Conservation (phyloP, 345 rosid species). For the Noccaea caerulescens region DNA sequence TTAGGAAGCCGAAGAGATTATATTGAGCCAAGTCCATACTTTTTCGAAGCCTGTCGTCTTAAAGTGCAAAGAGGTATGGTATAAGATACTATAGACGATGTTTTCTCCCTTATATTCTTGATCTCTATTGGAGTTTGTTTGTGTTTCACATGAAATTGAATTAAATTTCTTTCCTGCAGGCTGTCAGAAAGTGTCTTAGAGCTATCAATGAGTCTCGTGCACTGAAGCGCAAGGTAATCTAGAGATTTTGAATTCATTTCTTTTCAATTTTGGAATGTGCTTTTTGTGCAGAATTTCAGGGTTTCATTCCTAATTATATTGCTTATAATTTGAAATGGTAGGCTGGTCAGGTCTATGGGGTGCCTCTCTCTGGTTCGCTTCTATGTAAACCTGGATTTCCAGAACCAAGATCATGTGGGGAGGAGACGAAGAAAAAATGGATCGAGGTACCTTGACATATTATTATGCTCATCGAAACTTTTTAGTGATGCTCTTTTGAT, state of each 20-base stretch:
- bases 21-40: slow-evolving; percentile 58
- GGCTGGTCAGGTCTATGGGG: slow-evolving; percentile 99
- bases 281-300: slow-evolving; percentile 27
- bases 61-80: slow-evolving; percentile 89
- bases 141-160: slow-evolving; percentile 17
- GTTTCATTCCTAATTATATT: slow-evolving; percentile 22
- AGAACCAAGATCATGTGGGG: slow-evolving; percentile 75
- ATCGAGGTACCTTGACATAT: slow-evolving; percentile 71
- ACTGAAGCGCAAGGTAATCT: slow-evolving; percentile 88
- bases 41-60: slow-evolving; percentile 66
- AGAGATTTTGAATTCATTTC: slow-evolving; percentile 32
- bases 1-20: slow-evolving; percentile 86
- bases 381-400: slow-evolving; percentile 87
- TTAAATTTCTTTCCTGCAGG: slow-evolving; percentile 50
- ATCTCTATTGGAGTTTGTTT: slow-evolving; percentile 22
- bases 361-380: slow-evolving; percentile 83
- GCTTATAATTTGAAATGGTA: slow-evolving; percentile 44
- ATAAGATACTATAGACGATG: slow-evolving; percentile 20
- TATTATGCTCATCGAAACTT: slow-evolving; percentile 16
- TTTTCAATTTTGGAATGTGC: slow-evolving; percentile 16
- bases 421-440: slow-evolving; percentile 93
- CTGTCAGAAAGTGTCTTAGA: slow-evolving; percentile 81
- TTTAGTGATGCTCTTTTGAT: slow-evolving; percentile 7
- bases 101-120: background rate
- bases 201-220: slow-evolving; percentile 98